Evolutionary conservation across 2,329 filamentous ascomycete genomes (phyloP).

Genomic region (Beauveria rudraprayagi): DNA sequence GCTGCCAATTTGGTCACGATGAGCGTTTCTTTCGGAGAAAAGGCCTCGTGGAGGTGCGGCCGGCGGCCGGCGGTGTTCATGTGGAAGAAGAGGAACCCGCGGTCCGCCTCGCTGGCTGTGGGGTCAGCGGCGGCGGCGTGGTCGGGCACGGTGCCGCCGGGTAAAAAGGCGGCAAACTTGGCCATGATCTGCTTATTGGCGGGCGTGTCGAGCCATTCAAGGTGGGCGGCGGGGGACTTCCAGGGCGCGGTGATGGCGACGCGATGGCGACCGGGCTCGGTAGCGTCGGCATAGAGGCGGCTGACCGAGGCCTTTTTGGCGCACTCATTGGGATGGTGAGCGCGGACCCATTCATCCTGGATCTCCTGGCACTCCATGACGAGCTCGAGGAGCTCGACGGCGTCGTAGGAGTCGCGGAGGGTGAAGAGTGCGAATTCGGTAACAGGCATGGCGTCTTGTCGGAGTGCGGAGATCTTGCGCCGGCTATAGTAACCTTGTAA

Average conservation of each 20-base stretch:
- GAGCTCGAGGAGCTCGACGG: constrained; percentile 25
- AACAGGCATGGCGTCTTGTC: constrained; percentile 25
- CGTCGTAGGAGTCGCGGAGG: constrained; percentile 21
- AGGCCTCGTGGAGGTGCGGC: constrained; percentile 18
- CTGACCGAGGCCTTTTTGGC: constrained; percentile 26
- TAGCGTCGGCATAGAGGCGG: constrained; percentile 26
- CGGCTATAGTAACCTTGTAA: not conserved
- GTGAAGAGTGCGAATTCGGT: constrained; percentile 33
- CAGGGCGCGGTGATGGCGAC: constrained; percentile 39
- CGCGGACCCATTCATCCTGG: constrained; percentile 33
- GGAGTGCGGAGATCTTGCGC: not conserved
- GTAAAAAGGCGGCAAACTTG: constrained; percentile 26
- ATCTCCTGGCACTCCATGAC: constrained; percentile 24
- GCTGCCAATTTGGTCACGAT: constrained; percentile 29
- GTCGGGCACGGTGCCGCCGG: constrained; percentile 6
- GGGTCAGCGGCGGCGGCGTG: constrained; percentile 27
- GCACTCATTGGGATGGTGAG: constrained; percentile 28
- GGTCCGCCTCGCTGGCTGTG: constrained; percentile 8
- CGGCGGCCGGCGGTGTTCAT: constrained; percentile 25
- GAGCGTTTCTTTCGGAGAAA: constrained; percentile 22
- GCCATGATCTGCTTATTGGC: constrained; percentile 31
- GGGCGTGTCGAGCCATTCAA: constrained; percentile 34
- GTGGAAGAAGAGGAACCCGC: constrained; percentile 33
- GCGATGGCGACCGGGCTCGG: constrained; percentile 23
- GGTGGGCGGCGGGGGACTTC: constrained; percentile 33